Percentiles rank a stretch among this genome's conserved stretches.
Evolutionary conservation across 2,329 filamentous ascomycete genomes (phyloP).

Genomic region (Exophiala alcalophila): DNA sequence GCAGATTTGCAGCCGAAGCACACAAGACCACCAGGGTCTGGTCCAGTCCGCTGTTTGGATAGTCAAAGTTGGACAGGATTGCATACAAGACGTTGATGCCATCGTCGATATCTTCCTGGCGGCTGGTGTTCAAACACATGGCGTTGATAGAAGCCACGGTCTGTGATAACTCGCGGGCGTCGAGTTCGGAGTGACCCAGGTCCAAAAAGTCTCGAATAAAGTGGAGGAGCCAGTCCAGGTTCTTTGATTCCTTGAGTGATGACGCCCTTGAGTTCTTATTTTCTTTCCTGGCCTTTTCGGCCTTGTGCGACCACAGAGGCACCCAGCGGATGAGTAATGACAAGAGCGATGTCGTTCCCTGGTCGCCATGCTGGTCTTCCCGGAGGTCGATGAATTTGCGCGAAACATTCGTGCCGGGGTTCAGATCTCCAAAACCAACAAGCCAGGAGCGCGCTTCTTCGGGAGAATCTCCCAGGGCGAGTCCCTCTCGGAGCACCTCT

Average conservation of each 20-base stretch:
- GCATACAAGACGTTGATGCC: constrained; percentile 24
- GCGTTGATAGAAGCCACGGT: constrained; percentile 17
- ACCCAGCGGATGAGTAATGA: constrained; percentile 22
- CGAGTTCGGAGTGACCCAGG: constrained; percentile 20
- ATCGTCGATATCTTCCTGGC: constrained; percentile 24
- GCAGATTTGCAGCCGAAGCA: constrained; percentile 25
- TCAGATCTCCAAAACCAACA: constrained; percentile 20
- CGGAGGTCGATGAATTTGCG: constrained; percentile 17
- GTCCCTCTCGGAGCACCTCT: constrained; percentile 16
- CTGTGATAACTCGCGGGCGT: constrained; percentile 16
- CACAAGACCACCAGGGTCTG: constrained; percentile 25
- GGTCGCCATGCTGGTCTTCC: constrained; percentile 10
- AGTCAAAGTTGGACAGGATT: constrained; percentile 19
- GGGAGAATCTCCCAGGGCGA: constrained; percentile 11
- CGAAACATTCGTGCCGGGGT: constrained; percentile 27
- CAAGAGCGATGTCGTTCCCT: constrained; percentile 16
- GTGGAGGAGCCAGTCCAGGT: constrained; percentile 26
- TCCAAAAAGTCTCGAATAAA: constrained; percentile 25
- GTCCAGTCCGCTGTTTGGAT: constrained; percentile 21
- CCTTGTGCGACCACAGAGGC: constrained; percentile 22
- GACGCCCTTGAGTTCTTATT: constrained; percentile 18
- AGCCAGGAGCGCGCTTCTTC: constrained; percentile 27
- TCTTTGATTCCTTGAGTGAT: constrained; percentile 19
- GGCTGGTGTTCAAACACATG: constrained; percentile 24
- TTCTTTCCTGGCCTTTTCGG: constrained; percentile 20